Evolutionary conservation across 2,329 filamentous ascomycete species (phyloP).

Genomic region (Grosmannia huntii): DNA sequence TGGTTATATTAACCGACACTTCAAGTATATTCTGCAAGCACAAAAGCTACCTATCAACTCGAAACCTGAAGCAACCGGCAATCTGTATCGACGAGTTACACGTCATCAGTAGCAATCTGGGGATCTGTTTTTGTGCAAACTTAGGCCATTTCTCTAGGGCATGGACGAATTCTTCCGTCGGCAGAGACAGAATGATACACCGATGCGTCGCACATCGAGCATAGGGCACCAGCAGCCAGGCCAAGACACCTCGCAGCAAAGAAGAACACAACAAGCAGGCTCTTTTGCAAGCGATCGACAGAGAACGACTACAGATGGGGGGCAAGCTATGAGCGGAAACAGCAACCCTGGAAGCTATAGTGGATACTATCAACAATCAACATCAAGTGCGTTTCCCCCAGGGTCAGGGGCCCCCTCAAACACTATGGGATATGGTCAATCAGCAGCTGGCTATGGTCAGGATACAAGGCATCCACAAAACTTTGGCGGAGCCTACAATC

Average conservation of each 20-base stretch:
- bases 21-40: no score
- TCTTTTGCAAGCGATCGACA: conserved; percentile 25
- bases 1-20: no score
- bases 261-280: conserved; percentile 26
- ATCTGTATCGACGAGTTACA: no score
- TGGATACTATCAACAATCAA: conserved; percentile 45
- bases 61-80: no score
- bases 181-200: conserved; percentile 63
- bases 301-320: neutral
- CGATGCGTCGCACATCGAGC: conserved; percentile 47
- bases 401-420: conserved; percentile 43
- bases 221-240: conserved; percentile 34
- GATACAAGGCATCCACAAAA: conserved; percentile 43
- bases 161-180: conserved; percentile 71
- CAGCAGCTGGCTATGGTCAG: conserved; percentile 45
- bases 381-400: conserved; percentile 32
- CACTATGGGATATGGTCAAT: conserved; percentile 45
- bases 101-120: no score
- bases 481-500: conserved; percentile 44
- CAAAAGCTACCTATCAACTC: no score
- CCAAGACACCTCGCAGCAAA: conserved; percentile 35
- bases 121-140: no score
- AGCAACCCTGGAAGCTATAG: conserved; percentile 44
- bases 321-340: conserved; percentile 18
- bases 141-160: neutral